Conservation (phyloP, 2,329 filamentous ascomycete species). For the Beauveria asiatica region DNA sequence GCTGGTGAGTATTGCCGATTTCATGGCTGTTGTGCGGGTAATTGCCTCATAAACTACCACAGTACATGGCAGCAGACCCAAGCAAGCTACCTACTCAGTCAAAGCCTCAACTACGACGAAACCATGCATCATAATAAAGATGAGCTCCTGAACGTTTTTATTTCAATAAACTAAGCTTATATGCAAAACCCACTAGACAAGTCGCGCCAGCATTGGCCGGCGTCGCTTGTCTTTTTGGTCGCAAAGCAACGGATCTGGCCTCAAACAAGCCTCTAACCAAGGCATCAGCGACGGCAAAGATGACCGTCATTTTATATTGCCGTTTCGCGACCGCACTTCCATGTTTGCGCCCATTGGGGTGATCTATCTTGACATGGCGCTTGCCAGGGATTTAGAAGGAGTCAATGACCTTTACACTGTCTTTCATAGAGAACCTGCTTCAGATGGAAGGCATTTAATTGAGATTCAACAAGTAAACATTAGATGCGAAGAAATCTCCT, state of each 20-base stretch:
- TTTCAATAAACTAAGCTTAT: too few relatives aligned
- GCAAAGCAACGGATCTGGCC: too few relatives aligned
- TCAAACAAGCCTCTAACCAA: too few relatives aligned
- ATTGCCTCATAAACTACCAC: too few relatives aligned
- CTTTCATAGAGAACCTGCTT: not conserved
- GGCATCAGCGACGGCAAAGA: not conserved
- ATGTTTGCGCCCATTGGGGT: not conserved
- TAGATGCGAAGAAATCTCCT: too few relatives aligned
- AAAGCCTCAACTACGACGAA: too few relatives aligned
- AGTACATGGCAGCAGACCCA: too few relatives aligned
- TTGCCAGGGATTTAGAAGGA: not conserved
- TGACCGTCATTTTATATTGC: not conserved
- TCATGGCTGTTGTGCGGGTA: not conserved
- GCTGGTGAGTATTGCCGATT: not conserved
- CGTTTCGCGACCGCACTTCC: not conserved
- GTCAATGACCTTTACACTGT: not conserved
- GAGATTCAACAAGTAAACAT: not conserved
- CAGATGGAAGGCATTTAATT: not conserved
- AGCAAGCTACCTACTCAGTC: too few relatives aligned
- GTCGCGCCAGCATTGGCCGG: slow-evolving; percentile 12
- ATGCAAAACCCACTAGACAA: too few relatives aligned
- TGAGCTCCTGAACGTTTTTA: too few relatives aligned
- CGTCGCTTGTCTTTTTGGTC: too few relatives aligned
- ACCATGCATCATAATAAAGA: too few relatives aligned
- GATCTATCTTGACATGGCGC: not conserved